phyloP scores from a whole-genome alignment of 305 asterid genomes.

The Solanum hybrid region DNA sequence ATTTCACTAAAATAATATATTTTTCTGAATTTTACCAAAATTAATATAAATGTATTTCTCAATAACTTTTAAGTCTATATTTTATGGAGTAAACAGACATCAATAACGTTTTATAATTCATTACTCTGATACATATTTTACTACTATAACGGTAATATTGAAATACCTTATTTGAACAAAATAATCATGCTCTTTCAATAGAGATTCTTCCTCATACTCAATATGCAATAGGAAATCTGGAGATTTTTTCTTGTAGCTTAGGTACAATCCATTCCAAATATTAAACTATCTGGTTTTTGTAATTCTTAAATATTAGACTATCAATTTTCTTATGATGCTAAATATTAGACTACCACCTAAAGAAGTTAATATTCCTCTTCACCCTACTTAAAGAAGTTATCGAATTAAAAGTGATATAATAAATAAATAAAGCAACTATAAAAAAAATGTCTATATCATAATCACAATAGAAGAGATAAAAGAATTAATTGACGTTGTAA shows the following conservation, averaged over 20 bases:
- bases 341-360: neutral
- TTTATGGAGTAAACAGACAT: no score
- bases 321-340: no score
- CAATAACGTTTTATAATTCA: no score
- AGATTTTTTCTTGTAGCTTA: neutral
- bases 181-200: neutral
- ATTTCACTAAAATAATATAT: neutral
- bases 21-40: no score
- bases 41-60: no score
- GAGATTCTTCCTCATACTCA: neutral
- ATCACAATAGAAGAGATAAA: no score
- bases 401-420: neutral
- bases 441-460: neutral
- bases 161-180: neutral
- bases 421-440: no score
- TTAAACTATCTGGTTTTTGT: neutral
- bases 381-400: no score
- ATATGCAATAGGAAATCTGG: neutral
- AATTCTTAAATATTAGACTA: no score
- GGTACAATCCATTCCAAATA: neutral
- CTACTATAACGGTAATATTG: rapidly evolving
- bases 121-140: rapidly evolving
- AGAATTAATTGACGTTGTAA: no score
- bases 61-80: no score
- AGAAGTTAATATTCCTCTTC: neutral